phyloP scores from a whole-genome alignment of 495 filamentous ascomycete genomes.

The Schizothecium vesticola region DNA sequence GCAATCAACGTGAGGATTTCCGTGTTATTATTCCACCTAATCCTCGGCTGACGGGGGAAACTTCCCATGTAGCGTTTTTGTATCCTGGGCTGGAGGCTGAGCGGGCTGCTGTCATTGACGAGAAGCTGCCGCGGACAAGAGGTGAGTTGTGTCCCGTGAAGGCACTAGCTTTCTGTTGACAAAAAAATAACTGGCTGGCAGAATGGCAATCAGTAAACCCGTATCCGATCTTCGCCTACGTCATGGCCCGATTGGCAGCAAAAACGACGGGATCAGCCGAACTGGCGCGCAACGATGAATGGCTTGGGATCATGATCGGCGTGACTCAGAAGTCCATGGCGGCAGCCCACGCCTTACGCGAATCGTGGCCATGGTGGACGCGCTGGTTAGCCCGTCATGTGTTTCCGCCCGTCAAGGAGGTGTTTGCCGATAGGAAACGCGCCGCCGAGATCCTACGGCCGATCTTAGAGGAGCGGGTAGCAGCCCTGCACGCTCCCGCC shows the following conservation, averaged over 20 bases:
- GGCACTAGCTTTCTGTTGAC: no score
- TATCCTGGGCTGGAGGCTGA: neutral
- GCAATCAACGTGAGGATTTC: neutral
- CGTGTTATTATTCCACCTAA: no score
- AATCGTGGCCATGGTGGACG: constrained; percentile 5
- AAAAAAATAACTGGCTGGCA: neutral
- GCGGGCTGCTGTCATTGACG: neutral
- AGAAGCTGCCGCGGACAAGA: neutral
- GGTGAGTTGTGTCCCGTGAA: no score
- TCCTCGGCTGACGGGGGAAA: neutral
- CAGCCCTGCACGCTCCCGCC: neutral
- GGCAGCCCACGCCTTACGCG: constrained; percentile 9
- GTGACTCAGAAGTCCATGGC: constrained; percentile 1
- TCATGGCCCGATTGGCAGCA: constrained; percentile 1
- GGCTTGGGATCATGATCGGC: constrained; percentile 9
- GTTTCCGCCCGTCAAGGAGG: constrained; percentile 1
- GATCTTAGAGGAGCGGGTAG: neutral
- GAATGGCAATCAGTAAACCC: constrained; percentile 3
- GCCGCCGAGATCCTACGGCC: constrained; percentile 3
- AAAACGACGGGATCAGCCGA: neutral
- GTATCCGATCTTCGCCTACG: neutral
- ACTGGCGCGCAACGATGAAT: constrained; percentile 8
- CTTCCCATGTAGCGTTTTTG: constrained; percentile 1
- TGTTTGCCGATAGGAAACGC: neutral
- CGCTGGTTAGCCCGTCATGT: constrained; percentile 6